phyloP scores from a whole-genome alignment of 805 yeast species.

The Blastobotrys attinorum region DNA sequence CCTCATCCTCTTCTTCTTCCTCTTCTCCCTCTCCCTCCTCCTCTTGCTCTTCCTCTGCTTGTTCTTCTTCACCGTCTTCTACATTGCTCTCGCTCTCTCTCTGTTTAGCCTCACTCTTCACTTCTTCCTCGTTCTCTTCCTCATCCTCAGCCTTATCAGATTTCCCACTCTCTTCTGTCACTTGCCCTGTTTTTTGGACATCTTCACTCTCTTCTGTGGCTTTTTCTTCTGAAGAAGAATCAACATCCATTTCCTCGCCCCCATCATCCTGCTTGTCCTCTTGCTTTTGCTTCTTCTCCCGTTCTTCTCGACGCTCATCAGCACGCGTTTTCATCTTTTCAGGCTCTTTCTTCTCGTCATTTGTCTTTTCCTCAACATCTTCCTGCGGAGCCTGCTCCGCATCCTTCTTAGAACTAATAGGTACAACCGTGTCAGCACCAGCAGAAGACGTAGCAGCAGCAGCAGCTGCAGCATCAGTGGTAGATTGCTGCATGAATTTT shows the following conservation, averaged over 20 bases:
- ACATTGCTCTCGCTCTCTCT: constrained; percentile 9
- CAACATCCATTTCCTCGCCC: constrained; percentile 9
- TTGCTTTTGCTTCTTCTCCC: constrained; percentile 5
- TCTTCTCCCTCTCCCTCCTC: constrained; percentile 9
- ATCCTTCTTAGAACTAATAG: no score
- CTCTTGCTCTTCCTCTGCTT: constrained; percentile 15
- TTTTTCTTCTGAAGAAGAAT: constrained; percentile 11
- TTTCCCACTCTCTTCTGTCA: constrained; percentile 2
- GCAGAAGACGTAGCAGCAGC: not conserved
- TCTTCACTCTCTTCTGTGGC: constrained; percentile 13
- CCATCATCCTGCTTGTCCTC: constrained; percentile 6
- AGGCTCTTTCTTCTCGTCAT: not conserved
- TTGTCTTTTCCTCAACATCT: not conserved
- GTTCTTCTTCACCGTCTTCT: constrained; percentile 13
- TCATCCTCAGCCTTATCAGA: constrained; percentile 3
- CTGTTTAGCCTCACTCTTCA: constrained; percentile 4
- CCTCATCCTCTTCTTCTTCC: constrained; percentile 5
- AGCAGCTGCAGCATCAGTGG: constrained; percentile 1
- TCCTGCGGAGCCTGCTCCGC: not conserved
- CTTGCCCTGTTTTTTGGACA: constrained; percentile 4
- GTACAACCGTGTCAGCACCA: not conserved
- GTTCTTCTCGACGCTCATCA: constrained; percentile 2
- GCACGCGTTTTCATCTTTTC: constrained; percentile 1
- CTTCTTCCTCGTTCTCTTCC: constrained; percentile 6
- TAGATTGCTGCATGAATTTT: constrained; percentile 5